phyloP scores from a whole-genome alignment of 2,329 filamentous ascomycete species.

The Bipolaris gigantea region DNA sequence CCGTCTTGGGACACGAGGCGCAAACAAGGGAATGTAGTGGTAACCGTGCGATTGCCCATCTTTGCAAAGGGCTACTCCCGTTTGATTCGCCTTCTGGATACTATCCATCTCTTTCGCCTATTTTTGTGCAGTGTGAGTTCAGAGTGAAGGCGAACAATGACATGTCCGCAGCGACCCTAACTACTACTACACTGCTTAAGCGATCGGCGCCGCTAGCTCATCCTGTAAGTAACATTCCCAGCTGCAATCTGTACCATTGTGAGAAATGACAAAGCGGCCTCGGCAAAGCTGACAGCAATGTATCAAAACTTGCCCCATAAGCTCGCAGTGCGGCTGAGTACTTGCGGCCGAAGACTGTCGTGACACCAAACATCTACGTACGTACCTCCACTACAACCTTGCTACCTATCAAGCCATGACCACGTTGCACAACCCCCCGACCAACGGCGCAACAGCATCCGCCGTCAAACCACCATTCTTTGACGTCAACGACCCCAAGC shows the following conservation, averaged over 20 bases:
- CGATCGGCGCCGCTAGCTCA: not conserved
- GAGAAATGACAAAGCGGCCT: not conserved
- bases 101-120: not conserved
- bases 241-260: not conserved
- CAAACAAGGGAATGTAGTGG: not conserved
- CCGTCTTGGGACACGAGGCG: not conserved
- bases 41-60: not conserved
- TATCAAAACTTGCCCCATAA: not conserved
- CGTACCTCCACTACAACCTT: not conserved
- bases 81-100: not conserved
- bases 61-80: not conserved
- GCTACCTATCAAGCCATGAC: conserved; percentile 6
- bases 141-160: not conserved
- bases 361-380: not conserved
- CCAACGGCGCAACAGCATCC: conserved; percentile 1
- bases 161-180: not conserved
- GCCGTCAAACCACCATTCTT: conserved; percentile 10
- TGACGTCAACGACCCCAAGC: conserved; percentile 13
- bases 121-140: not conserved
- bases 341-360: not conserved
- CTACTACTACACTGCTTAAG: not conserved
- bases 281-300: not conserved
- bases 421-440: conserved; percentile 1
- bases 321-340: not conserved
- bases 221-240: not conserved